Conservation (phyloP, 73 alveolate species). For the Paramecium caudatum region DNA sequence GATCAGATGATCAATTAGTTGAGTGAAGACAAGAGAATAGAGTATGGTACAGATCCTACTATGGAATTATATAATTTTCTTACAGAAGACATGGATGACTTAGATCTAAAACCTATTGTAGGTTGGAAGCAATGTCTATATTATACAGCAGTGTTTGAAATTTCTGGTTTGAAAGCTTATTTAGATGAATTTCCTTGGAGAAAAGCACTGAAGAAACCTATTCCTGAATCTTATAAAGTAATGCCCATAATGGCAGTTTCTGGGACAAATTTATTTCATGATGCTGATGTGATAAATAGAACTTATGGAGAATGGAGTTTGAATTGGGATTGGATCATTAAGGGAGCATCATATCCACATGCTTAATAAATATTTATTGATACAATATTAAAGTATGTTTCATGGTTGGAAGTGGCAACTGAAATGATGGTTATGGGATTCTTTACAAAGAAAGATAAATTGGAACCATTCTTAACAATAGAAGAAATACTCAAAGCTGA, state of each 20-base stretch:
- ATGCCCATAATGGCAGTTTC: conserved; percentile 52
- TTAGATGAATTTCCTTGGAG: conserved; percentile 44
- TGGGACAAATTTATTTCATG: conserved; percentile 62
- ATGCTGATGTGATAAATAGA: conserved; percentile 71
- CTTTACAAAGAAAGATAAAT: conserved; percentile 23
- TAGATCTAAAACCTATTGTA: conserved; percentile 64
- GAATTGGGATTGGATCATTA: conserved; percentile 63
- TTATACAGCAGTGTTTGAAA: conserved; percentile 76
- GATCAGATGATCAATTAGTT: conserved; percentile 27
- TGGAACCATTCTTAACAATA: conserved; percentile 63
- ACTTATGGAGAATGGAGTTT: conserved; percentile 76
- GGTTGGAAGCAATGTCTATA: conserved; percentile 67
- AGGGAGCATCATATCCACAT: conserved; percentile 65
- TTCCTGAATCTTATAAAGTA: conserved; percentile 62
- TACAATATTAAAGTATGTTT: conserved; percentile 64
- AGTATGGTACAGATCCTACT: conserved; percentile 68
- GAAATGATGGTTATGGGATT: conserved; percentile 73
- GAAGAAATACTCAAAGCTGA: conserved; percentile 59
- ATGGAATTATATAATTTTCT: conserved; percentile 32
- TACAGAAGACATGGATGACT: conserved; percentile 63
- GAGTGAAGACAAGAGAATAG: conserved; percentile 37
- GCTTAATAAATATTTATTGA: conserved; percentile 72
- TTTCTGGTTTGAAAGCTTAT: conserved; percentile 61
- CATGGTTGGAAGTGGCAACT: conserved; percentile 64
- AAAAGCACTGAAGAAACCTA: conserved; percentile 67